Base-by-base conservation (phyloP, 2,329 filamentous ascomycete genomes). In the Exophiala lecanii-corni region DNA sequence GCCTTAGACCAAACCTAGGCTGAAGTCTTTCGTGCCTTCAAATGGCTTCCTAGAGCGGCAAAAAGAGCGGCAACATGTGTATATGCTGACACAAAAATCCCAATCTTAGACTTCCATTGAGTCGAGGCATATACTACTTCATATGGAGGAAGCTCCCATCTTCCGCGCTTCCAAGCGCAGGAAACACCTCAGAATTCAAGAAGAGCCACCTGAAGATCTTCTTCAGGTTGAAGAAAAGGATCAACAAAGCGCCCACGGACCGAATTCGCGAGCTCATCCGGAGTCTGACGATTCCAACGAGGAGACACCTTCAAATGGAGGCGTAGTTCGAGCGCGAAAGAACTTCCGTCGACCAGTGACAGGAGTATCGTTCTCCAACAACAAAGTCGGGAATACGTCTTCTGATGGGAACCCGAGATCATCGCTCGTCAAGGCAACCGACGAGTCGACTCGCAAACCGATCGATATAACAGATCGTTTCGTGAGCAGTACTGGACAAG, bases 401-500 rank as follows among this genome's bases (percentile, higher is more conserved):
- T n/a, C 30, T 32, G 39, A 19, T n/a, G 10, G 16, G 31, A 9
- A 17, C 23, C 10, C 28, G 26, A 9, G 23, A 32, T 17, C 20
- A 39, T 26, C 37, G 6, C 19, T 46, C 16, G 34, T 37, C 33
- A 43, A 36, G 43, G 12, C 12, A 7, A 7, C 23, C 23, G 53
- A 53, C 19, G 41, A 55, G 18, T 37, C 39, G 25, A 46, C 34
- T 3, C 43, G 56, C 15, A 57, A 55, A 25, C 43, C 69, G 28
- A 63, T 62, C 37, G 62, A 65, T 5, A 70, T 71, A 46, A 61
- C 61, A 35, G 68, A 72, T 39, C 71, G 78, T 21, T 82, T 82
- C 53, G 71, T 76, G 10, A 70, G 69, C 40, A 74, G 79, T 55
- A 79, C 76, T 0, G 79, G 77, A 1, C 74, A 78, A 52, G 69